Conservation (phyloP, 2,329 filamentous ascomycete genomes). For the Cercospora sesami region DNA sequence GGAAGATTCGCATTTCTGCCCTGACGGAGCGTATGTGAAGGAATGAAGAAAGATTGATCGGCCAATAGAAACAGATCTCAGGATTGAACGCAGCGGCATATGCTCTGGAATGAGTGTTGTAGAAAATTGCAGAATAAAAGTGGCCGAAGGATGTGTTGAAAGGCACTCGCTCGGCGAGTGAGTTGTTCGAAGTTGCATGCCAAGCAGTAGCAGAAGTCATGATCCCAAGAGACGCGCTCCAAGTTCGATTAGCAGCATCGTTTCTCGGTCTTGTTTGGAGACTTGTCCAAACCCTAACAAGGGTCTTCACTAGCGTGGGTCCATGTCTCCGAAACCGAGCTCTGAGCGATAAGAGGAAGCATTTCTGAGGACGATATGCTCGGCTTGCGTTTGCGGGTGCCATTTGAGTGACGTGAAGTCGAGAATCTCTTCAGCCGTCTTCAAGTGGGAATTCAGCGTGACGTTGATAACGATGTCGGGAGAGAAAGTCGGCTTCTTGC, state of each 20-base stretch:
- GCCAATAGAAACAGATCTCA: neutral
- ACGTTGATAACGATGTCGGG: neutral
- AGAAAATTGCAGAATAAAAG: neutral
- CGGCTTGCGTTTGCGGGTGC: neutral
- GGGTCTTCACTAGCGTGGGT: neutral
- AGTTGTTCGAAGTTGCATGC: neutral
- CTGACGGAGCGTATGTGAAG: neutral
- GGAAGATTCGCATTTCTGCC: neutral
- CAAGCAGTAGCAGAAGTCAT: neutral
- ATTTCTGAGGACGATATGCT: neutral
- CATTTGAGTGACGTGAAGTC: neutral
- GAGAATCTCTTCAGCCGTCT: neutral
- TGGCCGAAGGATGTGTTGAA: neutral
- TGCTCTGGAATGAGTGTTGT: neutral
- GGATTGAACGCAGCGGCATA: neutral
- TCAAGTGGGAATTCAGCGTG: neutral
- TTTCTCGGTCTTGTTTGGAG: neutral
- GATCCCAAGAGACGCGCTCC: neutral
- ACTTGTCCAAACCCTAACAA: neutral
- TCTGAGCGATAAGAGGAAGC: neutral
- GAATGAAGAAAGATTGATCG: neutral
- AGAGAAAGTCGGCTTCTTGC: neutral
- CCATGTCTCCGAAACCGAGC: neutral
- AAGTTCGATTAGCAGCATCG: neutral
- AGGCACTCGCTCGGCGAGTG: neutral